Conservation (phyloP, 371 early-diverging fungal genomes). For the Circinella minor region DNA sequence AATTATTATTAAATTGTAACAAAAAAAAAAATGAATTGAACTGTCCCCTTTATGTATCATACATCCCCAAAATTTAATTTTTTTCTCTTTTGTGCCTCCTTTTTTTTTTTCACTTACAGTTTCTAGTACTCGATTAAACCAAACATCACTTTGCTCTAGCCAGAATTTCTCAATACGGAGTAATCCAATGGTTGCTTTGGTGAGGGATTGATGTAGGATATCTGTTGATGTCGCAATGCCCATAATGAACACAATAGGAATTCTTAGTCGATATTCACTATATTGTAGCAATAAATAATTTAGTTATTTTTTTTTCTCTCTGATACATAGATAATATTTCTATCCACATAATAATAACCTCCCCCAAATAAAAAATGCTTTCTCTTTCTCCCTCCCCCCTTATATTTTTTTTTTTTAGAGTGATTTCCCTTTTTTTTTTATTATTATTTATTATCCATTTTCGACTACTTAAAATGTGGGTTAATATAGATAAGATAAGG, state of each 20-base stretch:
- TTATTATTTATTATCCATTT: neutral
- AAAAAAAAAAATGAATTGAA: neutral
- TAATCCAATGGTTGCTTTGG: conserved; percentile 69
- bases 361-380: neutral
- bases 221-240: conserved; percentile 89
- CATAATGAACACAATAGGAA: conserved; percentile 84
- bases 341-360: too few species aligned
- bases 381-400: neutral
- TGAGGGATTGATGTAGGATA: conserved; percentile 77
- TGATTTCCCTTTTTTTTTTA: neutral
- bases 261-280: conserved; percentile 67
- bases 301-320: too few species aligned
- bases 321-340: too few species aligned
- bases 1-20: neutral
- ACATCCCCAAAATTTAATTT: neutral
- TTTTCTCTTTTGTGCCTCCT: neutral
- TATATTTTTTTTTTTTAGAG: neutral
- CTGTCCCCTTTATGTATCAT: neutral
- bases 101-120: conserved; percentile 37
- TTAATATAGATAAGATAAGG: neutral
- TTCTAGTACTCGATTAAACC: conserved; percentile 78
- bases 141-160: conserved; percentile 76
- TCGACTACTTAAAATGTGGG: neutral
- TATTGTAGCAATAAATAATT: too few species aligned
- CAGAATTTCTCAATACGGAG: conserved; percentile 81